Evolutionary conservation across 805 yeast genomes (phyloP).

Genomic region (Nakazawaea holstii): DNA sequence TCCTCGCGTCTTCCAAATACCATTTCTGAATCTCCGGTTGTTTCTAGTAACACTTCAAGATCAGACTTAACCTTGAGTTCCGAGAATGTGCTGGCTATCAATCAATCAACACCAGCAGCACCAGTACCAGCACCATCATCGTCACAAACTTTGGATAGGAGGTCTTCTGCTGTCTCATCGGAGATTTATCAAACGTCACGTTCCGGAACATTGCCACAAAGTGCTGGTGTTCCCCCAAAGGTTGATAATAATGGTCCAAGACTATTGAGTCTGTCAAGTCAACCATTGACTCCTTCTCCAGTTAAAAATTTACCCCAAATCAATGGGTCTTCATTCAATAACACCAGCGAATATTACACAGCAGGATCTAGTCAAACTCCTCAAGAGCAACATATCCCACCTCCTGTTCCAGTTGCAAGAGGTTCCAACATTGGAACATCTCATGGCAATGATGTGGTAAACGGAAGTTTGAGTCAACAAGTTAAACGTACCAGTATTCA

Average conservation of each 20-base stretch:
- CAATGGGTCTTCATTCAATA: constrained; percentile 13
- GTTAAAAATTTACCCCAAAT: background rate
- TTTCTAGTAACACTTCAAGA: constrained; percentile 16
- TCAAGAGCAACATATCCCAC: constrained; percentile 1
- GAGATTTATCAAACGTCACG: constrained; percentile 5
- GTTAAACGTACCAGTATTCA: background rate
- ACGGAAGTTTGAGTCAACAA: constrained; percentile 1
- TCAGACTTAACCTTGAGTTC: constrained; percentile 16
- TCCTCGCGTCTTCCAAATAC: constrained; percentile 13
- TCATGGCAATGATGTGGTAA: background rate
- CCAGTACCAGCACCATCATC: background rate
- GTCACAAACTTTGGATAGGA: constrained; percentile 1
- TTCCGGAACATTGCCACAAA: background rate
- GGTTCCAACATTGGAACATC: constrained; percentile 6
- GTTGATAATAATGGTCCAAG: background rate
- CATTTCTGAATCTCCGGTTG: constrained; percentile 27
- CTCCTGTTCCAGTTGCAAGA: constrained; percentile 9
- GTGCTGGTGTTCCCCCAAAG: background rate
- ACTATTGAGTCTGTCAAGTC: constrained; percentile 12
- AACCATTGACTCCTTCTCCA: constrained; percentile 16
- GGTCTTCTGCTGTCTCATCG: background rate
- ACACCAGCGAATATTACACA: constrained; percentile 14
- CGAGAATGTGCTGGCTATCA: background rate
- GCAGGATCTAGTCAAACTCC: constrained; percentile 1
- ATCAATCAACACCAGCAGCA: constrained; percentile 1